Evolutionary conservation across 495 filamentous ascomycete genomes (phyloP), one percentile per base, ranked within the genome.

Genomic region (Aspergillus steynii): DNA sequence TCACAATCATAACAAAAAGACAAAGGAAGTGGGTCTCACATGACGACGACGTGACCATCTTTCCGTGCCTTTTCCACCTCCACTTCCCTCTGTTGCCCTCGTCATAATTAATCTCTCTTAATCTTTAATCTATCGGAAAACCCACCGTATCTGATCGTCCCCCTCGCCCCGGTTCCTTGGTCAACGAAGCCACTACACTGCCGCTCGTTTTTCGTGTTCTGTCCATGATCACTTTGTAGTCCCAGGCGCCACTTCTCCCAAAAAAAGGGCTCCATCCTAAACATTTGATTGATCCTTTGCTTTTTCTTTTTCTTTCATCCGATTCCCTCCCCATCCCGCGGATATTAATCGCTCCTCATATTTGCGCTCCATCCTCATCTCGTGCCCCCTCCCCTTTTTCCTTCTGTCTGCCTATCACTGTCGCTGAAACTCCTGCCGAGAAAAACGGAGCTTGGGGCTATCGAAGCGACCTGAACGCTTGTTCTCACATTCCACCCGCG

Each of bases 361-460:
- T 45, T 46, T 6, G 53, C 4, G 2, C 31, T 53, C 20, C 34
- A 34, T 50, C 20, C 50, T 2, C 28, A 25, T 12, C 50, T 53
- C 37, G 28, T 27, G 7, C 7, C 34, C 45, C 9, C 12, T 53
- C 49, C 4, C 5, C 48, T 26, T 47, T 56, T 31, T 20, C 26
- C 15, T 34, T 6, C 20, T 10, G 47, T 14, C 50, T 53, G 46
- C 50, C 56, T 62, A 55, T 62, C 61, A 58, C 52, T 45, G 7
- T 55, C 61, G 60, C 67, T 73, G 72, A 73, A 74, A 74, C 72
- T 56, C 46, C 26, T 59, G 70, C 67, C 72, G 63, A 73, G 67
- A 70, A 64, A 34, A 60, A 64, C 58, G 55, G 56, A 55, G 53
- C 63, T 59, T 62, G 63, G 55, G n/a, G 27, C 65, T 58, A 53